A percentile compares a stretch with the other conserved stretches of the same genome.
These are phyloP conservation scores for Chlorella sp. DNA, from an alignment of 139 green algal species.

Conservation along the genomic window DNA sequence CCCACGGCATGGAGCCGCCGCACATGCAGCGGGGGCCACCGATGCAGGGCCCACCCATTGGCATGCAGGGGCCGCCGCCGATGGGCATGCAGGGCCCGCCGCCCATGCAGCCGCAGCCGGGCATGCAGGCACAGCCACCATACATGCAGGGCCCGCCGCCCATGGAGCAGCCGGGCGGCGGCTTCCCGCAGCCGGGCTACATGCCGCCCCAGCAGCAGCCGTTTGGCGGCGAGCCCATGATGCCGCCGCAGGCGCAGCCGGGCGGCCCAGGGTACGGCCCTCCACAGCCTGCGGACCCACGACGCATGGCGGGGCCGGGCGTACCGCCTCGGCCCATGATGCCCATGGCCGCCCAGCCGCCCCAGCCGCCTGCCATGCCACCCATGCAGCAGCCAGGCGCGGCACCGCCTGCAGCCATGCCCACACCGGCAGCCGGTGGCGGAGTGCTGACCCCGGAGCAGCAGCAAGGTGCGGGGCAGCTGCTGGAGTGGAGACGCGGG, in stretches of 20 bases:
- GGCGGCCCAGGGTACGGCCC: neutral
- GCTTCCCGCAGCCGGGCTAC: neutral
- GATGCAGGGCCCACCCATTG: neutral
- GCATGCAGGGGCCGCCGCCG: conserved; percentile 1
- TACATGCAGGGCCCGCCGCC: conserved; percentile 1
- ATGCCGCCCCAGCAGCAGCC: conserved; percentile 10
- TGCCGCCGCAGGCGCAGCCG: conserved; percentile 18
- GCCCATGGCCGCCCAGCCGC: neutral
- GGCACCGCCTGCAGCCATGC: neutral
- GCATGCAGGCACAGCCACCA: neutral
- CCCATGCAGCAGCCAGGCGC: conserved; percentile 8
- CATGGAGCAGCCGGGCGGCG: neutral
- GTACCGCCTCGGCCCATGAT: neutral
- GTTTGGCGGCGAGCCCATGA: neutral
- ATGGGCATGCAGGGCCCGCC: conserved; percentile 1
- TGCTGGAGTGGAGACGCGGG: neutral
- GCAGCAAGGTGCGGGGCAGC: conserved; percentile 17
- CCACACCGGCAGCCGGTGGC: neutral
- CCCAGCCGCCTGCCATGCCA: conserved; percentile 6
- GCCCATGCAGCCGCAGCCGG: conserved; percentile 1
- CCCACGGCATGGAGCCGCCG: conserved; percentile 11
- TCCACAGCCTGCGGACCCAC: neutral
- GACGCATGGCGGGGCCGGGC: neutral
- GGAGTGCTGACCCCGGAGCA: conserved; percentile 11
- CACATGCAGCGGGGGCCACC: neutral